Conservation (phyloP, 1,284 basidiomycete species). For the Cryptococcus sp. region DNA sequence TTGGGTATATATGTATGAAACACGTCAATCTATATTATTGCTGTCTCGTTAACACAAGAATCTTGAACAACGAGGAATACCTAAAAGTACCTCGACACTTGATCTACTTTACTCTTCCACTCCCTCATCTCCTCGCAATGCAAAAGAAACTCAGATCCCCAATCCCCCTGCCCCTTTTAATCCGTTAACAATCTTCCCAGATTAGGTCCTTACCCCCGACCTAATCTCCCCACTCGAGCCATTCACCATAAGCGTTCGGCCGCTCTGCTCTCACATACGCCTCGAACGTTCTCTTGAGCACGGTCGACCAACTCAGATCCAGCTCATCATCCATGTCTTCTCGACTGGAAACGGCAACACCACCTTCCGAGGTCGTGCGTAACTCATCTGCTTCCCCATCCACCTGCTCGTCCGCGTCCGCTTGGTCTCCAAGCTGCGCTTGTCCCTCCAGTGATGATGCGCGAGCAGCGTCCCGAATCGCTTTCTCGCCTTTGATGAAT, state of each 20-base stretch:
- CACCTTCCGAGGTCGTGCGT: conserved; percentile 3
- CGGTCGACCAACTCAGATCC: conserved; percentile 85
- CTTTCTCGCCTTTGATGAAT: conserved; percentile 72
- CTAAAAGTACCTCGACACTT: no score
- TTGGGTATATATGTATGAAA: not conserved
- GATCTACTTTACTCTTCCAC: not conserved
- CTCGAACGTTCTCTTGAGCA: conserved; percentile 89
- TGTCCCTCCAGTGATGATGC: conserved; percentile 28
- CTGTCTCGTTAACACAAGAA: not conserved
- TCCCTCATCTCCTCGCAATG: not conserved
- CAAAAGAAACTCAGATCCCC: not conserved
- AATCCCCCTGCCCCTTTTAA: no score
- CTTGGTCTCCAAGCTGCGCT: conserved; percentile 13
- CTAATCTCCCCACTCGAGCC: conserved; percentile 53
- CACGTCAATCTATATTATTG: not conserved
- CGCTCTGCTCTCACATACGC: conserved; percentile 79
- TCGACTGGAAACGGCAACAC: conserved; percentile 12
- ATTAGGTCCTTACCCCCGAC: not conserved
- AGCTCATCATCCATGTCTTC: conserved; percentile 58
- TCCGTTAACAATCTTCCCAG: no score
- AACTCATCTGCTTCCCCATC: not conserved
- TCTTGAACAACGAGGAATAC: no score
- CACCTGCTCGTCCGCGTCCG: conserved; percentile 16
- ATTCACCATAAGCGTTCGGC: conserved; percentile 91
- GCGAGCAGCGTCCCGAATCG: conserved; percentile 51